Conservation (phyloP, 768 basidiomycete genomes). For the Myochromella boudieri region DNA sequence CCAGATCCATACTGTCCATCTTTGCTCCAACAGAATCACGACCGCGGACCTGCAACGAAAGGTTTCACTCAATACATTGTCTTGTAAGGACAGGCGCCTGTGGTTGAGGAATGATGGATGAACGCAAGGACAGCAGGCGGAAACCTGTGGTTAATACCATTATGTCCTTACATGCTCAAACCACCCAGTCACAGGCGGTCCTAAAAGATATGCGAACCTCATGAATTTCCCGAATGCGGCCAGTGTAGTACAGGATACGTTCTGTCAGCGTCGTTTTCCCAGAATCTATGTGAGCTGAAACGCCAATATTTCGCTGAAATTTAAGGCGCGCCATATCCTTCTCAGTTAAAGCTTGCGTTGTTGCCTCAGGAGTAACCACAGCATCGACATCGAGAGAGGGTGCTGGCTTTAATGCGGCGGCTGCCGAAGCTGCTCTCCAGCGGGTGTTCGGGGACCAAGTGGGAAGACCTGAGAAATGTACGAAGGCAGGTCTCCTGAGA, state of each 20-base stretch:
- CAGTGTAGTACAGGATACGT: conserved; percentile 94
- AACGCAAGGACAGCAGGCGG: conserved; percentile 9
- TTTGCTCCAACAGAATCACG: conserved; percentile 96
- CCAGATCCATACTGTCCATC: conserved; percentile 99
- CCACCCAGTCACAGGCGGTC: conserved; percentile 19
- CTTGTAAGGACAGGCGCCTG: conserved; percentile 17
- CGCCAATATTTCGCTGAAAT: conserved; percentile 92
- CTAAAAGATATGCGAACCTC: conserved; percentile 60
- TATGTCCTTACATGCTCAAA: conserved; percentile 7
- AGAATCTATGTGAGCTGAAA: conserved; percentile 93
- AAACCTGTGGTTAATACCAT: conserved; percentile 4
- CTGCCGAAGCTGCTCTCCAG: conserved; percentile 42
- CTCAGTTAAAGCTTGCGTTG: conserved; percentile 58
- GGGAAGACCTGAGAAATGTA: conserved; percentile 3
- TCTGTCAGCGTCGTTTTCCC: conserved; percentile 99
- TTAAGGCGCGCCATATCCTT: conserved; percentile 64
- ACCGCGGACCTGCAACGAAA: conserved; percentile 72
- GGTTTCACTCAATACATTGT: conserved; percentile 6
- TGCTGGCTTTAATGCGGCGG: conserved; percentile 39
- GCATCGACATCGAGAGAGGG: conserved; percentile 14
- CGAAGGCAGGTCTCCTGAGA: conserved; percentile 8
- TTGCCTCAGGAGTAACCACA: conserved; percentile 29
- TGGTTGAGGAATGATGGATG: conserved; percentile 17
- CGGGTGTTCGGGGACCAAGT: conserved; percentile 6
- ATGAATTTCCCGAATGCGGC: conserved; percentile 93